Conservation (phyloP, 495 filamentous ascomycete genomes). For the Xylaria nigripes region DNA sequence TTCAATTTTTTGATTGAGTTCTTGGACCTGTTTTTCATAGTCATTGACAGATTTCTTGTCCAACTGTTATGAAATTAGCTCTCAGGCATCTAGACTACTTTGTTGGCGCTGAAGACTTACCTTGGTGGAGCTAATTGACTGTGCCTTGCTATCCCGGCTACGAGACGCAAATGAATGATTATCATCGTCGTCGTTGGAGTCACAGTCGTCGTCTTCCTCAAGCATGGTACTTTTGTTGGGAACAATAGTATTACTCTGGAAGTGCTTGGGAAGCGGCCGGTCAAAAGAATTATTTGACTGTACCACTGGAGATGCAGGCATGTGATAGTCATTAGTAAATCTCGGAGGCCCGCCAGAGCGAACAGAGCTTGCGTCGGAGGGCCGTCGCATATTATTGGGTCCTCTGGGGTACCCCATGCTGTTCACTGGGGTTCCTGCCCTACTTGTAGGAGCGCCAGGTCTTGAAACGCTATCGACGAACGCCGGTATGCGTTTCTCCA, state of each 20-base stretch:
- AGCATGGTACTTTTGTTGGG: conserved; percentile 98
- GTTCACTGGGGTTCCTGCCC: conserved; percentile 50
- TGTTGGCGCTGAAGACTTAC: conserved; percentile 21
- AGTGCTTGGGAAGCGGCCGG: conserved; percentile 72
- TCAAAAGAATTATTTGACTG: conserved; percentile 33
- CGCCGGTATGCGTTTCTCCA: conserved; percentile 82
- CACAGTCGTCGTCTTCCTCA: conserved; percentile 77
- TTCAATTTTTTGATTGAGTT: conserved; percentile 66
- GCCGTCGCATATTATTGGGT: conserved; percentile 37
- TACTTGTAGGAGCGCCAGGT: conserved; percentile 47
- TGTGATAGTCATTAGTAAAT: conserved; percentile 36
- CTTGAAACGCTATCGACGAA: conserved; percentile 61
- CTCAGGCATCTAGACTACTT: background rate
- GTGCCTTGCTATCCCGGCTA: conserved; percentile 50
- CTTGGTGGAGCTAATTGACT: conserved; percentile 42
- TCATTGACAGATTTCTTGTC: conserved; percentile 68
- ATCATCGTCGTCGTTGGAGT: conserved; percentile 44
- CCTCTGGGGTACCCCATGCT: conserved; percentile 40
- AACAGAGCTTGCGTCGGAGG: conserved; percentile 49
- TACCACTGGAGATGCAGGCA: conserved; percentile 37
- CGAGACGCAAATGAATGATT: conserved; percentile 35
- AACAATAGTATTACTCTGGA: conserved; percentile 91
- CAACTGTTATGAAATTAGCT: conserved; percentile 30
- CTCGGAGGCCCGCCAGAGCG: conserved; percentile 25
- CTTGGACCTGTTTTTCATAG: conserved; percentile 66